Percentiles rank a stretch among this genome's conserved stretches.
phyloP scores from a whole-genome alignment of 257 asterid genomes.

The Fraxinus anomala region DNA sequence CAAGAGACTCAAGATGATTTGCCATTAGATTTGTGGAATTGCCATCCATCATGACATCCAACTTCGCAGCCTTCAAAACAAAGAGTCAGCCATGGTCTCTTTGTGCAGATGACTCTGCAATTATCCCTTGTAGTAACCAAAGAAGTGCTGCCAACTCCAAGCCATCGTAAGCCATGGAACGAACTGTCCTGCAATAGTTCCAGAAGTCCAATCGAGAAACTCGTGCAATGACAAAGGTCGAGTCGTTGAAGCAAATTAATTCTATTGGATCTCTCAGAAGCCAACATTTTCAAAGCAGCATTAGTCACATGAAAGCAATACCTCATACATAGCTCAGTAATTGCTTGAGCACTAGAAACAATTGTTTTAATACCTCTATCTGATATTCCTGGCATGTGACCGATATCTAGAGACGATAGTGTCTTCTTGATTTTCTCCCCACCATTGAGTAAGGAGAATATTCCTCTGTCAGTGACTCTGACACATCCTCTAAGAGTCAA shows the following conservation, averaged over 20 bases:
- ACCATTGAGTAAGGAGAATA: slow-evolving; percentile 43
- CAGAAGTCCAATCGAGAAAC: slow-evolving; percentile 43
- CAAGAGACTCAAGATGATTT: no score
- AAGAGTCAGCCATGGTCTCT: slow-evolving; percentile 65
- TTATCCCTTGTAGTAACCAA: slow-evolving; percentile 38
- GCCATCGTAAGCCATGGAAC: slow-evolving; percentile 66
- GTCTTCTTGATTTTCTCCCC: slow-evolving; percentile 49
- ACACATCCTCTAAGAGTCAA: slow-evolving; percentile 67
- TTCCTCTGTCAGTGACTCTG: slow-evolving; percentile 67
- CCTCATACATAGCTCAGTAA: slow-evolving; percentile 71
- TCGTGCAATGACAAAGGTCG: slow-evolving; percentile 52
- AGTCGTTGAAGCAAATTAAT: slow-evolving; percentile 45
- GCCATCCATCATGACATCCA: slow-evolving; percentile 90
- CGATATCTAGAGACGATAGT: slow-evolving; percentile 56
- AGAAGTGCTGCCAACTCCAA: slow-evolving; percentile 62
- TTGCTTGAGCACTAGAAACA: slow-evolving; percentile 43
- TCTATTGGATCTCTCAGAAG: slow-evolving; percentile 37
- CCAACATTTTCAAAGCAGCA: slow-evolving; percentile 43
- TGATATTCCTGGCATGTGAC: slow-evolving; percentile 71
- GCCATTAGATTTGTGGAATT: slow-evolving; percentile 36
- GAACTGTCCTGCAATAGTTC: slow-evolving; percentile 40
- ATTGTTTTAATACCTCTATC: slow-evolving; percentile 58
- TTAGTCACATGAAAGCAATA: slow-evolving; percentile 66
- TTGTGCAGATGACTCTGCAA: slow-evolving; percentile 31
- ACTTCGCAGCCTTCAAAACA: slow-evolving; percentile 78